A percentile compares a stretch with the other conserved stretches of the same genome.
These are phyloP conservation scores for Rhodomyrtus psidioides DNA, from an alignment of 441 rosid species.

Conservation along the genomic window DNA sequence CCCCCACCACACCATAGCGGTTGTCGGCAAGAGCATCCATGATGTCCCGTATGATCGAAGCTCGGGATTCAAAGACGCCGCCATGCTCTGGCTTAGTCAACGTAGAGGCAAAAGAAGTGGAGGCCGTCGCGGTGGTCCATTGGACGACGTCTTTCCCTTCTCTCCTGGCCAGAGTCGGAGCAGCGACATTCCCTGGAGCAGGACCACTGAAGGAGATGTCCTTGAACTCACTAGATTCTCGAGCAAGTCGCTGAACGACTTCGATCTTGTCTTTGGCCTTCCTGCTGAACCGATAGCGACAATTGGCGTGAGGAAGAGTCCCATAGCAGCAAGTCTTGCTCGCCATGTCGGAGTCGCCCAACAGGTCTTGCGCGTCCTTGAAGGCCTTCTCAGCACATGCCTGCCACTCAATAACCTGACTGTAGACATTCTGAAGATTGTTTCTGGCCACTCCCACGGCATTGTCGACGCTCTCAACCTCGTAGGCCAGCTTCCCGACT, in stretches of 20 bases:
- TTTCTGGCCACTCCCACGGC: neutral
- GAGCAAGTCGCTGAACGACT: neutral
- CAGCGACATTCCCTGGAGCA: neutral
- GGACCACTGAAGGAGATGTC: neutral
- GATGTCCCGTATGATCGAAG: rapidly evolving
- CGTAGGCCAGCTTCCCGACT: neutral
- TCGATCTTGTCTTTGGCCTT: neutral
- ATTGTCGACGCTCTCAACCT: neutral
- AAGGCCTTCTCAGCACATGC: neutral
- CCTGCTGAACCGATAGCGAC: neutral
- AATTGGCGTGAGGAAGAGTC: neutral
- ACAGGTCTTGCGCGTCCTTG: neutral
- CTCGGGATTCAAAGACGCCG: neutral
- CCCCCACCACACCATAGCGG: neutral
- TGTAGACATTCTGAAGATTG: neutral
- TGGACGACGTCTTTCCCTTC: rapidly evolving
- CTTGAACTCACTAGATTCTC: neutral
- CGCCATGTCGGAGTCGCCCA: neutral
- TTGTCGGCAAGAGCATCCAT: rapidly evolving
- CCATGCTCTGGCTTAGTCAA: rapidly evolving
- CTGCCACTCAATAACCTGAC: neutral
- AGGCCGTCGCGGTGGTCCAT: rapidly evolving
- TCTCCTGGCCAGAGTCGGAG: rapidly evolving
- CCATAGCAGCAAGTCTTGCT: neutral
- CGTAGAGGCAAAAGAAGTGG: rapidly evolving